Evolutionary conservation across 768 basidiomycete genomes (phyloP).

Genomic region (Coprinopsis marcescibilis): DNA sequence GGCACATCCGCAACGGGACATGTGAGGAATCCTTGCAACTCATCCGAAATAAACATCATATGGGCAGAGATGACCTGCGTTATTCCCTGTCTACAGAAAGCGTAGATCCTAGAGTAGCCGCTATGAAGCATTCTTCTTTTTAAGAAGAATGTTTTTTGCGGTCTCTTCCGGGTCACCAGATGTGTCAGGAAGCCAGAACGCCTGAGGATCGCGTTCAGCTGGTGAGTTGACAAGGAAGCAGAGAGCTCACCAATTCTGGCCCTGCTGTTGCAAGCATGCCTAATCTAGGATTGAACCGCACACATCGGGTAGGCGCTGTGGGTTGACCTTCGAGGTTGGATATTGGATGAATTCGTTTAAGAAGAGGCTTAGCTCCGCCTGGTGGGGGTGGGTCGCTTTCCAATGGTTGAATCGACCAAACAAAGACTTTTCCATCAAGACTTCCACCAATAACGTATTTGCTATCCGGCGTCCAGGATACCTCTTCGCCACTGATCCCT

Average conservation of each 20-base stretch:
- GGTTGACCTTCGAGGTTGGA: conserved; percentile 63
- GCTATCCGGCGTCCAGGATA: conserved; percentile 92
- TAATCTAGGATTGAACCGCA: conserved; percentile 83
- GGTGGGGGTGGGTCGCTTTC: conserved; percentile 37
- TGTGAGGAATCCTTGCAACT: conserved; percentile 2
- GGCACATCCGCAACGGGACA: background rate
- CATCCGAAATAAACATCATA: conserved; percentile 2
- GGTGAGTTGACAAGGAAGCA: background rate
- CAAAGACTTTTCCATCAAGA: conserved; percentile 73
- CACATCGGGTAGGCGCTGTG: conserved; percentile 77
- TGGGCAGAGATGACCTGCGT: too few relatives aligned
- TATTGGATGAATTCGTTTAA: conserved; percentile 37
- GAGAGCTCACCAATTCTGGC: conserved; percentile 62
- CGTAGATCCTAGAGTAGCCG: too few relatives aligned
- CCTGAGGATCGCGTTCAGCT: conserved; percentile 18
- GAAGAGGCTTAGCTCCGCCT: conserved; percentile 49
- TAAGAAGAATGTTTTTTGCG: conserved; percentile 63
- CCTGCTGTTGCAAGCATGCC: conserved; percentile 88
- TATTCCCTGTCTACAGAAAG: too few relatives aligned
- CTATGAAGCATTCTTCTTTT: conserved; percentile 39
- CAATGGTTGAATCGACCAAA: conserved; percentile 82
- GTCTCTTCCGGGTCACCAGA: conserved; percentile 64
- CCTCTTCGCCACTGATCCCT: conserved; percentile 89
- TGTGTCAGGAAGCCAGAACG: conserved; percentile 51
- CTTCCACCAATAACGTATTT: conserved; percentile 84